Percentiles rank a stretch among this genome's conserved stretches.
Evolutionary conservation across 441 rosid species (phyloP).

Genomic region (Viola pubescens): DNA sequence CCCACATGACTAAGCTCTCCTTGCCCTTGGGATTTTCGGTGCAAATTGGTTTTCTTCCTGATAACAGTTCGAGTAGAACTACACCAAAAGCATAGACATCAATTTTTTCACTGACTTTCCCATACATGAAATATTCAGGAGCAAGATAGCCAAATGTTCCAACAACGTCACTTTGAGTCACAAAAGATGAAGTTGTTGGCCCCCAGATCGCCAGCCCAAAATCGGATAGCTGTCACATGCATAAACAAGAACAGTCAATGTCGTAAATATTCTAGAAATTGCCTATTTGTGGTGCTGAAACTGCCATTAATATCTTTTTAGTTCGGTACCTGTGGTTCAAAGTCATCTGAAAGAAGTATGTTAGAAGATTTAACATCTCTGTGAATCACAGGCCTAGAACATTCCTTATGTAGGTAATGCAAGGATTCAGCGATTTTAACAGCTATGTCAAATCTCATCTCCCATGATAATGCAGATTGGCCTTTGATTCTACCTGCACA

Average conservation of each 20-base stretch:
- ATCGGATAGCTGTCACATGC: constrained; percentile 53
- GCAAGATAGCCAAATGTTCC: constrained; percentile 96
- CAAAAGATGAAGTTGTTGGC: constrained; percentile 46
- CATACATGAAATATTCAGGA: constrained; percentile 92
- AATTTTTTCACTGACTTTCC: constrained; percentile 78
- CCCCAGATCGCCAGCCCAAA: constrained; percentile 86
- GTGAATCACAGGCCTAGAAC: constrained; percentile 62
- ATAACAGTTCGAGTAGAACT: constrained; percentile 68
- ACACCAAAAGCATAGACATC: constrained; percentile 90
- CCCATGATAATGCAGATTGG: constrained; percentile 48
- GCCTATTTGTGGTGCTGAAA: background rate
- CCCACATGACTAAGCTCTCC: constrained; percentile 90
- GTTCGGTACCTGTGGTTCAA: constrained; percentile 59
- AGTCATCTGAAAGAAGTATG: constrained; percentile 65
- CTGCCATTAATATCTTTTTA: too few species aligned
- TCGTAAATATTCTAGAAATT: background rate
- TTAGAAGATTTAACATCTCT: constrained; percentile 84
- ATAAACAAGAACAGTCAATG: background rate
- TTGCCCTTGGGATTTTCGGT: constrained; percentile 43
- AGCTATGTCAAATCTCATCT: constrained; percentile 49
- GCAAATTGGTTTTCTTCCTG: constrained; percentile 66
- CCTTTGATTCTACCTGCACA: constrained; percentile 29
- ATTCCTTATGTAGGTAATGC: constrained; percentile 49
- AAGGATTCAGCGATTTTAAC: constrained; percentile 63
- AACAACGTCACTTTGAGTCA: constrained; percentile 52